These are phyloP conservation scores for Sabuloglossum arenarium DNA, from an alignment of 495 filamentous ascomycete genomes.

Conservation along the genomic window DNA sequence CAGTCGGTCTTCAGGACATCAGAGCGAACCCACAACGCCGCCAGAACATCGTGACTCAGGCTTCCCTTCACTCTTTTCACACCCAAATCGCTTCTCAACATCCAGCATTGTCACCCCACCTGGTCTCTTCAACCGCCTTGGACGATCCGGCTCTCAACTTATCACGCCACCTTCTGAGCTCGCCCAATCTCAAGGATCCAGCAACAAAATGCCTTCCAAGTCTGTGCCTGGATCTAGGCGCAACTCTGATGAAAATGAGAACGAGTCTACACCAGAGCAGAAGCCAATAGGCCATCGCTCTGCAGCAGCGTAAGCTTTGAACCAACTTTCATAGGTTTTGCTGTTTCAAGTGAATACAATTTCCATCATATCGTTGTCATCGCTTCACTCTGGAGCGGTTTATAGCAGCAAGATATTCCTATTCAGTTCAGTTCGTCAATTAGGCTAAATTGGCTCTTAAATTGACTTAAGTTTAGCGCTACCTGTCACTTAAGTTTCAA, in stretches of 20 bases:
- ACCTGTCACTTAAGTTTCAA: not conserved
- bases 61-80: constrained; percentile 50
- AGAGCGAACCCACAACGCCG: constrained; percentile 91
- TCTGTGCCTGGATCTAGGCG: constrained; percentile 76
- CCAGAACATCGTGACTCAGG: constrained; percentile 70
- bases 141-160: constrained; percentile 40
- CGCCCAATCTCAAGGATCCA: constrained; percentile 22
- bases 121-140: constrained; percentile 51
- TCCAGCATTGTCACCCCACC: constrained; percentile 66
- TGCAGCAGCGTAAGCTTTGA: constrained; percentile 38
- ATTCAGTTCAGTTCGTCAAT: no score
- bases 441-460: not conserved
- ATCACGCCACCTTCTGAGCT: constrained; percentile 17
- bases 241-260: constrained; percentile 58
- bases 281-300: constrained; percentile 45
- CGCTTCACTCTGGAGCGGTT: not conserved
- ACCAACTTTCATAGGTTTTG: not conserved
- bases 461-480: not conserved
- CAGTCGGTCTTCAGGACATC: constrained; percentile 40
- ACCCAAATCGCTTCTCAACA: constrained; percentile 64
- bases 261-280: constrained; percentile 39
- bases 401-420: not conserved
- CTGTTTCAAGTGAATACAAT: constrained; percentile 4
- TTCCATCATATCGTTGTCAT: not conserved
- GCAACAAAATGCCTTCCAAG: constrained; percentile 41